Percentiles rank a stretch among this genome's conserved stretches.
These are phyloP conservation scores for Zygosaccharomyces siamensis DNA, from an alignment of 805 yeast genomes.

Conservation along the genomic window DNA sequence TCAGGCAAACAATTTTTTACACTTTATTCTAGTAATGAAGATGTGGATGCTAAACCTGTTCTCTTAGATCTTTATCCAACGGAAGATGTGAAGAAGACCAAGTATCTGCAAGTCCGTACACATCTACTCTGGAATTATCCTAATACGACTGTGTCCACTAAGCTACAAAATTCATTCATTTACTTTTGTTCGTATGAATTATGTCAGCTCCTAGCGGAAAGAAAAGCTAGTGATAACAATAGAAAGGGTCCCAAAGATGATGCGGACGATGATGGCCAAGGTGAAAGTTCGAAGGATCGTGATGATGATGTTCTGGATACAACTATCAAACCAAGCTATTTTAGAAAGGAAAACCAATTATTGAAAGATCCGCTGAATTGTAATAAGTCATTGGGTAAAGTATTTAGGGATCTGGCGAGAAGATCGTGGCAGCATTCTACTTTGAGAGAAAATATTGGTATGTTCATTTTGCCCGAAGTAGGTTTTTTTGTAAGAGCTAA, in stretches of 20 bases:
- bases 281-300: slow-evolving; percentile 3
- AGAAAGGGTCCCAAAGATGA: neutral
- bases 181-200: slow-evolving; percentile 57
- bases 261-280: slow-evolving; percentile 9
- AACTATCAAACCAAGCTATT: slow-evolving; percentile 28
- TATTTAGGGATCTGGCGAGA: slow-evolving; percentile 82
- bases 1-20: slow-evolving; percentile 55
- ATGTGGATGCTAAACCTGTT: slow-evolving; percentile 34
- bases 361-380: slow-evolving; percentile 28
- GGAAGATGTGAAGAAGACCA: slow-evolving; percentile 63
- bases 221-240: slow-evolving; percentile 17
- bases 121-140: slow-evolving; percentile 90
- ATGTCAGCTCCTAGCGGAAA: slow-evolving; percentile 44
- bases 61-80: slow-evolving; percentile 70
- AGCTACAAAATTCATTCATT: slow-evolving; percentile 67
- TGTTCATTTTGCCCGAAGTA: slow-evolving; percentile 65
- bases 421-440: slow-evolving; percentile 82
- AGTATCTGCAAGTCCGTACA: slow-evolving; percentile 71
- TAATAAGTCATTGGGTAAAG: slow-evolving; percentile 53
- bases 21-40: slow-evolving; percentile 50
- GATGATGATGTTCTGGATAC: slow-evolving; percentile 4
- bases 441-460: slow-evolving; percentile 55
- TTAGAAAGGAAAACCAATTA: slow-evolving; percentile 30
- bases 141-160: slow-evolving; percentile 68
- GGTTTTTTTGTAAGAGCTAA: slow-evolving; percentile 73